Conservation (phyloP, 2,329 filamentous ascomycete species). For the Fusarium neocosmosporiellum region DNA sequence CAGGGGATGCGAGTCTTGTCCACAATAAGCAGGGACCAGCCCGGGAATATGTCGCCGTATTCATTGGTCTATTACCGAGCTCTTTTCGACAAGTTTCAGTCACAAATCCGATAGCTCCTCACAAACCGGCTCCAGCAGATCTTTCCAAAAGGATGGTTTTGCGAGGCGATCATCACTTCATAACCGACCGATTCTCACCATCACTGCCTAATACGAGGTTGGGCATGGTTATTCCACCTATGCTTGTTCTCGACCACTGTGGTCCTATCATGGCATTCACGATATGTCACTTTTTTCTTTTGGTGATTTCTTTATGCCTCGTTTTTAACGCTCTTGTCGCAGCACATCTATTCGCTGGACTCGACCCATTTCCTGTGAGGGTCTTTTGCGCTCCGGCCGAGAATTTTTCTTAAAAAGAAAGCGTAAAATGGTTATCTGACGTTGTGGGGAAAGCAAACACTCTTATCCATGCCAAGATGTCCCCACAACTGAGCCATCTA, state of each 20-base stretch:
- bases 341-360: background rate
- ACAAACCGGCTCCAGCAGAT: background rate
- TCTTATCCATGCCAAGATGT: slow-evolving; percentile 7
- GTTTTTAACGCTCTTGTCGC: background rate
- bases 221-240: background rate
- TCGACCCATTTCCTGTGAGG: background rate
- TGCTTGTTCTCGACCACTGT: background rate
- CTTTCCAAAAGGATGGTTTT: background rate
- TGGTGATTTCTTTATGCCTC: background rate
- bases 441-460: slow-evolving; percentile 4
- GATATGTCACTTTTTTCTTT: slow-evolving; percentile 16
- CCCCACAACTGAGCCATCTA: background rate
- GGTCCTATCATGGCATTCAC: background rate
- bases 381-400: background rate
- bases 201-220: background rate
- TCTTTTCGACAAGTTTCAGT: background rate
- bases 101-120: background rate
- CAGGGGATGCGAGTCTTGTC: background rate
- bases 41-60: background rate
- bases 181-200: background rate
- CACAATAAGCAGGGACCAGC: slow-evolving; percentile 1
- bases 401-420: background rate
- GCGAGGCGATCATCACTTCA: background rate
- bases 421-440: background rate
- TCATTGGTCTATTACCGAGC: background rate